Base-by-base conservation (phyloP, 2,329 filamentous ascomycete species). In the Alternaria longipes region DNA sequence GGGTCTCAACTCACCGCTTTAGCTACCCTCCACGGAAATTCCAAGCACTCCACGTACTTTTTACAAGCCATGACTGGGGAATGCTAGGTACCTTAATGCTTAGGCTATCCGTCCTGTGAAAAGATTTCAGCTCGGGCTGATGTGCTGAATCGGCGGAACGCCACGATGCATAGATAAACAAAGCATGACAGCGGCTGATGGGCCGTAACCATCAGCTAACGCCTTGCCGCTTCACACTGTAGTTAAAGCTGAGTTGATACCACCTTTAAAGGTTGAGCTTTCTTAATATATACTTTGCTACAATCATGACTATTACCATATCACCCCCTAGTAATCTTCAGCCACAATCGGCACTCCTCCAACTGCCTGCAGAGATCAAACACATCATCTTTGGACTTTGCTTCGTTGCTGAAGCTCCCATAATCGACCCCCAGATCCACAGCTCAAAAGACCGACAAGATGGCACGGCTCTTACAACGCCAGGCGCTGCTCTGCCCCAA, bases 291-390 rank as follows among this genome's bases (percentile, higher is more conserved):
- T 50, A 61, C 49, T 11, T 18, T 44, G 20, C 30, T 50, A 44
- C 36, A 28, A 46, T 28, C 54, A 64, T 70, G 47, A 60, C 55
- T 49, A 16, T 51, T 16, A 49, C 67, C 42, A 30, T 62, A 30
- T 51, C 69, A 4, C 62, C 52, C 6, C 65, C 70, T 14, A 34
- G 58, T 11, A 69, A 77, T 49, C 57, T 67, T 41, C 75, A 78
- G 52, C 61, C 66, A 4, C 74, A 77, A 50, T 79, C 75, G 5
- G 66, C 66, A 22, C 69, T 79, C 41, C 52, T 78, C 18, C 66
- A 64, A 41, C 67, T 79, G 16, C 77, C 76, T 9, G 61, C 70
- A 26, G 77, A 79, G 45, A 73, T 79, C 62, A 76, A 78, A 56
- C 69, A 76, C 59, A 63, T 73, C 26, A 77, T 79, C 51, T 77